Base-by-base conservation (phyloP, 345 rosid species). In the Viola odorata region DNA sequence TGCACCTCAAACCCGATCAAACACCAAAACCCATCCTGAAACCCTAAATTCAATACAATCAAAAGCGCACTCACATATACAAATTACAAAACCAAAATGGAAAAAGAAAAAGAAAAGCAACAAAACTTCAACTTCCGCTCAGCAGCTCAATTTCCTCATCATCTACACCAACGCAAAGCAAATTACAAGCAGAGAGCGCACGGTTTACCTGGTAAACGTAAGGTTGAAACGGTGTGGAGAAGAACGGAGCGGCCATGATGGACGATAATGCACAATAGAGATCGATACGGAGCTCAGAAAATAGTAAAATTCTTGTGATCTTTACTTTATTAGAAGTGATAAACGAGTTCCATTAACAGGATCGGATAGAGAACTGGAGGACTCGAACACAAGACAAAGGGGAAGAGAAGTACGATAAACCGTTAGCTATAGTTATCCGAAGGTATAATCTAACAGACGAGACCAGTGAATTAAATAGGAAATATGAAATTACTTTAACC, bases 171-270 rank as follows among this genome's bases (percentile, higher is more conserved):
- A 23, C 32, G 32, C 32, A 2, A 23, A 23, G 32, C 32, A 23
- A 23, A 23, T 23, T 23, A 23, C 32, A 23, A 23, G 32, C 32
- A 23, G 32, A 23, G 32, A 23, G 32, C 32, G 9, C 32, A 23
- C 32, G 32, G 57, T 50, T 9, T 63, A 88, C 99, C 97, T 94
- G 99, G 62, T 94, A 94, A 55, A 94, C 96, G 56, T 88, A 91
- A 16, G 97, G 99, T 75, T 94, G 99, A 78, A 94, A 85, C 62
- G 99, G 99, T 61, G 96, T 94, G 0, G 96, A 82, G 82, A 91
- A 94, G 75, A 91, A 94, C 40, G 99, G 97, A 40, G 99, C 97
- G 12, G 99, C 99, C 97, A 94, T 94, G 61, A 71, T 23, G 55
- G 23, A 53, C 47, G 37, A 50, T 40, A 41, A 9, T 4, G 10